A percentile compares a stretch with the other conserved stretches of the same genome.
Conservation (phyloP, 2,329 filamentous ascomycete species). For the Westerdykella sp. region DNA sequence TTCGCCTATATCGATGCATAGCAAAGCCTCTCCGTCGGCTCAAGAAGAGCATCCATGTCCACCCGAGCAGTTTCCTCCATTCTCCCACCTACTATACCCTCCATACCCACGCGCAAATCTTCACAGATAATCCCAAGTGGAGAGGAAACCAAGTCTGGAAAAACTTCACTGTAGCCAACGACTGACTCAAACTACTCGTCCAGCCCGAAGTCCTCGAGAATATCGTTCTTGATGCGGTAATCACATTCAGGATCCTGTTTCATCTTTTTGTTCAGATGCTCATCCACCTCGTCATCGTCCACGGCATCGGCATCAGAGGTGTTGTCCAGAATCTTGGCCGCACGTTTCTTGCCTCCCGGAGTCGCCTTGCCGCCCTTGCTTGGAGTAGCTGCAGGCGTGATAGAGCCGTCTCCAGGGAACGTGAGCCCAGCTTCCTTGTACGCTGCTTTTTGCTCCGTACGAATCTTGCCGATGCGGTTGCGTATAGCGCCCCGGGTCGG, state of each 20-base stretch:
- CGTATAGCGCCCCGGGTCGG: background rate
- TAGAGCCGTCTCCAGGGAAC: background rate
- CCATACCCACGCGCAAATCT: no score
- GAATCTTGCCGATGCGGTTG: background rate
- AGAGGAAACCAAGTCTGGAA: no score
- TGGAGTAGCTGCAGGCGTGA: background rate
- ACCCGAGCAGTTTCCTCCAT: no score
- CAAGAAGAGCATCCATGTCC: no score
- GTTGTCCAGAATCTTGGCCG: background rate
- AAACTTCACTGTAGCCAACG: no score
- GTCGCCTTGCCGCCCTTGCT: background rate
- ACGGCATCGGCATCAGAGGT: slow-evolving; percentile 4
- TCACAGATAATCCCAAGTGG: no score
- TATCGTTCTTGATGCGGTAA: slow-evolving; percentile 1
- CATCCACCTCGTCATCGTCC: slow-evolving; percentile 4
- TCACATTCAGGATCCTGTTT: slow-evolving; percentile 2
- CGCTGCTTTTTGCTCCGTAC: background rate
- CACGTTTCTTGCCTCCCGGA: slow-evolving; percentile 7
- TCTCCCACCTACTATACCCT: no score
- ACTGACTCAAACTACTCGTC: slow-evolving; percentile 6
- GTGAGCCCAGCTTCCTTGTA: background rate
- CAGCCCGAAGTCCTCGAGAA: background rate
- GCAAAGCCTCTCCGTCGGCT: no score
- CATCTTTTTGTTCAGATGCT: background rate
- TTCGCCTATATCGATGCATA: no score